Evolutionary conservation across 2,329 filamentous ascomycete species (phyloP), one percentile per base, ranked within the genome.

Genomic region (Neonectria hederae): DNA sequence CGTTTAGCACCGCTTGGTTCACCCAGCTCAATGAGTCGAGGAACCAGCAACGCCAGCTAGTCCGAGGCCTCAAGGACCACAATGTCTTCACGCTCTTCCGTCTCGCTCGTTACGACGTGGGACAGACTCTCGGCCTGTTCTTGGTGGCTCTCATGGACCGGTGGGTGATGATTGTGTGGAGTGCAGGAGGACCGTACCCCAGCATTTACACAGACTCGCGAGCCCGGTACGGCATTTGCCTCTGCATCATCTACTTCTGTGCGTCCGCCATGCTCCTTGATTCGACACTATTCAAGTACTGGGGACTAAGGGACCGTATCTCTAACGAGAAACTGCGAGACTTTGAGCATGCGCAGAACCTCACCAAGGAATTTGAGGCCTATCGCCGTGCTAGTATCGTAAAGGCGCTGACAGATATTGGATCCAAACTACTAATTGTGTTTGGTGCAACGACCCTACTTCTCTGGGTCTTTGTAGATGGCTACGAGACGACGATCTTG

Each of bases 151-250:
- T 69, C 2, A 62, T 69, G 66, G 67, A 69, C 35, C 67, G 67
- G 3, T 69, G 67, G 67, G 54, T 69, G 13, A 69, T 69, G 67
- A 63, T 69, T 43, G 61, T 60, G 1, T 62, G 63, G 64, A 69
- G 67, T 45, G 67, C 67, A 3, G 49, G 66, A 7, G 48, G 60
- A 8, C 66, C 67, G 5, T 69, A 69, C 5, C 61, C 64, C 2
- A 65, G 64, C 46, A 69, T 69, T 19, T 69, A 69, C 49, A 59
- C 59, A 2, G 67, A 69, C 54, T 42, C 52, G 1, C 57, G 67
- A 6, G 58, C 61, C 2, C 53, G 67, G 3, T 69, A 69, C 42
- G 66, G 66, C 14, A 59, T 69, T 8, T 69, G 67, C 22, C 30
- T 69, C 2, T 51, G 53, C n/a, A 69, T 69, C 8, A 61, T 68